Conservation (phyloP, 2,329 filamentous ascomycete genomes). For the Hypoxylon sp. region DNA sequence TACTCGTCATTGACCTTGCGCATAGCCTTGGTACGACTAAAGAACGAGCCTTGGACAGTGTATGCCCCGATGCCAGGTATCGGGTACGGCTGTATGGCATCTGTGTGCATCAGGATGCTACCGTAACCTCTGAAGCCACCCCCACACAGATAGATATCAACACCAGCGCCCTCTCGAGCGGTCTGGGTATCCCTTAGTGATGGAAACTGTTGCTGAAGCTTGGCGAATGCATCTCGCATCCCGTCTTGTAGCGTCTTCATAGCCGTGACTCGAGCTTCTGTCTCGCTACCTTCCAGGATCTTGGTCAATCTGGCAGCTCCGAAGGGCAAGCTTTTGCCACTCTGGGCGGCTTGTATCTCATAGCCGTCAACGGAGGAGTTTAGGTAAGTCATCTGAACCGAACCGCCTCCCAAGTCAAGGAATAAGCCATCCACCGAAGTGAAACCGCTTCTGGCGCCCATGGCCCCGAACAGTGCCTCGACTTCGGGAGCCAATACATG, state of each 20-base stretch:
- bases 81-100: slow-evolving; percentile 78
- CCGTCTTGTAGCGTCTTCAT: slow-evolving; percentile 62
- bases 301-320: slow-evolving; percentile 66
- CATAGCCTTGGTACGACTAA: slow-evolving; percentile 63
- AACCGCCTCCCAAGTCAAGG: slow-evolving; percentile 84
- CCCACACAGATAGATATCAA: slow-evolving; percentile 85
- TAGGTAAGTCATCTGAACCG: slow-evolving; percentile 71
- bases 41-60: slow-evolving; percentile 66
- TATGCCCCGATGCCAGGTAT: slow-evolving; percentile 86
- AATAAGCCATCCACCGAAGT: slow-evolving; percentile 75
- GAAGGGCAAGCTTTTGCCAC: slow-evolving; percentile 66
- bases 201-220: slow-evolving; percentile 58
- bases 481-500: slow-evolving; percentile 78
- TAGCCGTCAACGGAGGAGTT: slow-evolving; percentile 58
- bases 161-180: slow-evolving; percentile 49
- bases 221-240: slow-evolving; percentile 67
- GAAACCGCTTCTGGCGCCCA: slow-evolving; percentile 82
- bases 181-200: slow-evolving; percentile 57
- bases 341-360: slow-evolving; percentile 60
- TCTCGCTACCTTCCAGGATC: slow-evolving; percentile 54
- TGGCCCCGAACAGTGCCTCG: slow-evolving; percentile 82
- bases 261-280: slow-evolving; percentile 55
- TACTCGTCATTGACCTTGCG: slow-evolving; percentile 57
- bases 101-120: slow-evolving; percentile 83
- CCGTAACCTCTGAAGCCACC: slow-evolving; percentile 92